These are phyloP conservation scores for Debaryomyces nepalensis DNA, from an alignment of 1,139 yeast genomes.

Conservation along the genomic window DNA sequence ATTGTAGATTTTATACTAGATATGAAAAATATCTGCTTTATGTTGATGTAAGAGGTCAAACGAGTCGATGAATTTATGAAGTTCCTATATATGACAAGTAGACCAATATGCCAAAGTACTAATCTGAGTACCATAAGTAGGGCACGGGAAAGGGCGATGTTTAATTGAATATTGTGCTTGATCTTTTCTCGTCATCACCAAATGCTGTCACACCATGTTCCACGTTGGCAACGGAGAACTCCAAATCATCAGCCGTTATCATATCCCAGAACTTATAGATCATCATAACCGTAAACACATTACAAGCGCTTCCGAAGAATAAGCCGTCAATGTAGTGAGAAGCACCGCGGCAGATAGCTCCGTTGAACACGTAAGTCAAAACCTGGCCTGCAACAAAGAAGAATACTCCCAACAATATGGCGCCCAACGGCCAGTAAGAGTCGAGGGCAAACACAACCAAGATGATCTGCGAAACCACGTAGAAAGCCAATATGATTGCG, in stretches of 20 bases:
- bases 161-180: constrained; percentile 31
- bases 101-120: background rate
- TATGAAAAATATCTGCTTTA: background rate
- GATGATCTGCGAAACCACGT: constrained; percentile 70
- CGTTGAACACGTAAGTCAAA: constrained; percentile 68
- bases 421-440: constrained; percentile 89
- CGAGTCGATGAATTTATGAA: background rate
- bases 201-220: constrained; percentile 46
- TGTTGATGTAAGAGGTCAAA: background rate
- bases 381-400: constrained; percentile 86
- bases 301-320: constrained; percentile 81
- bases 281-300: constrained; percentile 88
- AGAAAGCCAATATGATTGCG: constrained; percentile 64
- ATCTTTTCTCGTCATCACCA: constrained; percentile 43
- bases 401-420: constrained; percentile 66
- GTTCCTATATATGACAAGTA: background rate
- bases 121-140: no score
- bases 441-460: constrained; percentile 70
- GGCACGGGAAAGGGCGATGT: no score
- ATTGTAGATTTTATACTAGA: constrained; percentile 2
- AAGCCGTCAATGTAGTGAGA: constrained; percentile 90
- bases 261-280: constrained; percentile 95
- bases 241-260: constrained; percentile 94
- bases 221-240: constrained; percentile 71
- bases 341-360: constrained; percentile 66